These are phyloP conservation scores for Baorangia bicolor DNA, from an alignment of 768 basidiomycete species.

Conservation along the genomic window DNA sequence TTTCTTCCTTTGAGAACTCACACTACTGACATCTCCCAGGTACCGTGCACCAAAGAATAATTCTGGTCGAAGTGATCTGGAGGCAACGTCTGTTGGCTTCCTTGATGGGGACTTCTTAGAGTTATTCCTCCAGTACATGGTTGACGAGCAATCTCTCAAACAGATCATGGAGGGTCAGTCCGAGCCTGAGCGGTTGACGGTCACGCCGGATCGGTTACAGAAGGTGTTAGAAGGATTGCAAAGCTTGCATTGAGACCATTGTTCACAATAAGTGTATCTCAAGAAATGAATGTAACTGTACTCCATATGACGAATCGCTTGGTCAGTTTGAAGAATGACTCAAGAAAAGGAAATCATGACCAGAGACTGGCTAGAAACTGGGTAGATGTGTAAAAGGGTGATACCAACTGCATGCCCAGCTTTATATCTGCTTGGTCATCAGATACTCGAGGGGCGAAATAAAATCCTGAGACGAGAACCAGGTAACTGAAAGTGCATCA, in stretches of 20 bases:
- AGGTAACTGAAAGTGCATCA: constrained; percentile 62
- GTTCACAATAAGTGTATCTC: constrained; percentile 11
- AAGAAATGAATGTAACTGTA: constrained; percentile 22
- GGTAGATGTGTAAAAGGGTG: constrained; percentile 1
- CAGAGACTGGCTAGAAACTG: constrained; percentile 12
- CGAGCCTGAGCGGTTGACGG: constrained; percentile 55
- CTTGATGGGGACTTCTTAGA: constrained; percentile 89
- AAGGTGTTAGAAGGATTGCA: constrained; percentile 50
- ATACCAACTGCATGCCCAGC: not conserved
- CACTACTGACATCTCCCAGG: constrained; percentile 36
- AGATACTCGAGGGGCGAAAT: constrained; percentile 66
- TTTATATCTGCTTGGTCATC: constrained; percentile 19
- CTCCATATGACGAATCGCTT: not conserved
- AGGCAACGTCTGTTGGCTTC: constrained; percentile 65
- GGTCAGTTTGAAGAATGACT: constrained; percentile 4
- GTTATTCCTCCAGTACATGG: constrained; percentile 48
- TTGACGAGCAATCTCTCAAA: constrained; percentile 42
- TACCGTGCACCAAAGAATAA: constrained; percentile 67
- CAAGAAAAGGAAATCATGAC: constrained; percentile 8
- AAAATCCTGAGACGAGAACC: constrained; percentile 90
- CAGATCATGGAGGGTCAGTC: constrained; percentile 56
- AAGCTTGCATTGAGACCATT: constrained; percentile 47
- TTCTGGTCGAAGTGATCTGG: constrained; percentile 56
- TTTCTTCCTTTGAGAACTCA: not conserved
- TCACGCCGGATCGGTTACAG: constrained; percentile 38